Evolutionary conservation across 495 filamentous ascomycete genomes (phyloP).

Genomic region (Penicillium turbatum): DNA sequence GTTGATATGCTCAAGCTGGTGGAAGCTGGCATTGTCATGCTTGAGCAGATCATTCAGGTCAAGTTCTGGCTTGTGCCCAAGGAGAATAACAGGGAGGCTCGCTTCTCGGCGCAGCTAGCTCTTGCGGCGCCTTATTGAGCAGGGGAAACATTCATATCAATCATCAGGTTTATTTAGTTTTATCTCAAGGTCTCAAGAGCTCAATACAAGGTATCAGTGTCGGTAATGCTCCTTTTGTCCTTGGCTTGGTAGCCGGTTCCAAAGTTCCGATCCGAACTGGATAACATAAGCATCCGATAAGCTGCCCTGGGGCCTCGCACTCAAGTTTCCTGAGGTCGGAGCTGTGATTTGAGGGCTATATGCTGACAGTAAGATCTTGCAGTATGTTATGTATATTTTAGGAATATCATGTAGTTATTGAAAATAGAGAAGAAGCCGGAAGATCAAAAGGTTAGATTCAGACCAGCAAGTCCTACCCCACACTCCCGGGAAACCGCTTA

Average conservation of each 20-base stretch:
- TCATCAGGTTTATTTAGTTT: not conserved
- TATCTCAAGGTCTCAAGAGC: not conserved
- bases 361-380: not conserved
- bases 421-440: not conserved
- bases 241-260: not conserved
- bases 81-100: slow-evolving; percentile 1
- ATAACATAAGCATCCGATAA: slow-evolving; percentile 2
- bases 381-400: not conserved
- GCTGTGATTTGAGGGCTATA: no score
- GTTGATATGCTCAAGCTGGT: slow-evolving; percentile 4
- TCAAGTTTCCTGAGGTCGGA: no score
- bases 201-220: not conserved
- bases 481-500: slow-evolving; percentile 40
- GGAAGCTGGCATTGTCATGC: slow-evolving; percentile 3
- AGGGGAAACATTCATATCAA: not conserved
- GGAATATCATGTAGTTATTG: no score
- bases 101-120: not conserved
- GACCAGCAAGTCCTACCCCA: not conserved
- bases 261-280: slow-evolving; percentile 3
- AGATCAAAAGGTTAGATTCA: not conserved
- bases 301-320: not conserved
- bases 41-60: slow-evolving; percentile 9
- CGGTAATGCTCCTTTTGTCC: not conserved
- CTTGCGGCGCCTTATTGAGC: not conserved
- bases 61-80: slow-evolving; percentile 15